Conservation (phyloP, 805 yeast genomes). For the Metschnikowia similis region DNA sequence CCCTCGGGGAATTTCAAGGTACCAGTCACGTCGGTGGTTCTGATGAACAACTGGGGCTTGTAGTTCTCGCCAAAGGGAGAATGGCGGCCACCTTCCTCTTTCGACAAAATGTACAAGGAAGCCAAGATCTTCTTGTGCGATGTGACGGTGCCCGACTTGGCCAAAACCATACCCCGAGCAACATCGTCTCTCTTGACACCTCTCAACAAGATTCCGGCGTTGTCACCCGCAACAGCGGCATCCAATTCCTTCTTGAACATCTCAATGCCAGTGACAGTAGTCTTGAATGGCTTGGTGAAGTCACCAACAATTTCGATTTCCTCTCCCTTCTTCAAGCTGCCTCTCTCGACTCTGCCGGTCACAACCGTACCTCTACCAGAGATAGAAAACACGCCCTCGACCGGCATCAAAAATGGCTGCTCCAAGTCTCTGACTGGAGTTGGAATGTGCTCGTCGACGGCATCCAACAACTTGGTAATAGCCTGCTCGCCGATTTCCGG, state of each 20-base stretch:
- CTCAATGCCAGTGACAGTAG: slow-evolving; percentile 97
- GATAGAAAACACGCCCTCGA: slow-evolving; percentile 95
- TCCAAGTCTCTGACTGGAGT: slow-evolving; percentile 95
- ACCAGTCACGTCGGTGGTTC: slow-evolving; percentile 95
- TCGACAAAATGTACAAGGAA: slow-evolving; percentile 85
- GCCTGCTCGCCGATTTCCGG: slow-evolving; percentile 92
- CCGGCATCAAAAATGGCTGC: slow-evolving; percentile 94
- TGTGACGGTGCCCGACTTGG: slow-evolving; percentile 87
- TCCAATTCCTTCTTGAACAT: slow-evolving; percentile 99
- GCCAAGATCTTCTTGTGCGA: slow-evolving; percentile 93
- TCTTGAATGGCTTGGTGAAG: slow-evolving; percentile 81
- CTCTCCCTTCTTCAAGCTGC: slow-evolving; percentile 95
- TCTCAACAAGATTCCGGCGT: slow-evolving; percentile 95
- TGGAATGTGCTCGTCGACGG: slow-evolving; percentile 92
- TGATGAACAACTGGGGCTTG: slow-evolving; percentile 95
- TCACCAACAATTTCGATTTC: slow-evolving; percentile 96
- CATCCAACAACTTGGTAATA: slow-evolving; percentile 76
- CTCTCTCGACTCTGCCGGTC: slow-evolving; percentile 99
- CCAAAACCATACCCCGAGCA: slow-evolving; percentile 94
- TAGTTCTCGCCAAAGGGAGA: slow-evolving; percentile 95
- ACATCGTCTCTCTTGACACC: slow-evolving; percentile 98
- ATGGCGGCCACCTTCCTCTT: slow-evolving; percentile 99
- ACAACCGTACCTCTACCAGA: slow-evolving; percentile 99
- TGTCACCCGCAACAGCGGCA: slow-evolving; percentile 98
- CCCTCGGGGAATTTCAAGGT: slow-evolving; percentile 82